These are phyloP conservation scores for Suillus cothurnatus DNA, from an alignment of 768 basidiomycete genomes.

Conservation along the genomic window DNA sequence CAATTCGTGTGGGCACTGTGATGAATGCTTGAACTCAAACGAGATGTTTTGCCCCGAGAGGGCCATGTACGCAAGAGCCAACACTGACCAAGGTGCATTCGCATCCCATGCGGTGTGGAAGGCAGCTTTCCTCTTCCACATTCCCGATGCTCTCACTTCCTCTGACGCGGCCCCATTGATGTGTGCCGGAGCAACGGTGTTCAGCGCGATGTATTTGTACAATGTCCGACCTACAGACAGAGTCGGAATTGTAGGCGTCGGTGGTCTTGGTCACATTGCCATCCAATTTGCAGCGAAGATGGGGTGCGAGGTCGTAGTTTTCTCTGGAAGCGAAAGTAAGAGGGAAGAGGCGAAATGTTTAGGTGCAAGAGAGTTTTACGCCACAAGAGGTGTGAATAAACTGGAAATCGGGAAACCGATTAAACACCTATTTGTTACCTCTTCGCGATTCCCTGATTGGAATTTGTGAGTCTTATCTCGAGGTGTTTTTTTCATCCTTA, in stretches of 20 bases:
- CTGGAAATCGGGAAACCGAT: constrained; percentile 31
- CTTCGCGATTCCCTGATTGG: constrained; percentile 33
- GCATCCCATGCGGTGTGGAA: constrained; percentile 39
- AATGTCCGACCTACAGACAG: constrained; percentile 33
- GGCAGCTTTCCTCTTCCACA: constrained; percentile 35
- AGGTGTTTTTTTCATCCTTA: background rate
- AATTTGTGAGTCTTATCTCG: constrained; percentile 25
- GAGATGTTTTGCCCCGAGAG: constrained; percentile 30
- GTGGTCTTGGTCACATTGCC: constrained; percentile 41
- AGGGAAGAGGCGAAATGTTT: constrained; percentile 33
- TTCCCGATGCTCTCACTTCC: constrained; percentile 34
- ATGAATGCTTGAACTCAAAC: constrained; percentile 36
- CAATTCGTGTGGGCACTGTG: constrained; percentile 34
- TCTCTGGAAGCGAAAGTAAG: constrained; percentile 37
- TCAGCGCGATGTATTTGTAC: constrained; percentile 27
- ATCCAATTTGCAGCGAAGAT: constrained; percentile 43
- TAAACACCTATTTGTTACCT: constrained; percentile 35
- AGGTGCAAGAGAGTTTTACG: constrained; percentile 40
- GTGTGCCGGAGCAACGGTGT: constrained; percentile 40
- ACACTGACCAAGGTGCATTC: constrained; percentile 38
- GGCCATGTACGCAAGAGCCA: constrained; percentile 24
- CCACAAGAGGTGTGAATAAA: constrained; percentile 25
- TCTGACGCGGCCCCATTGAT: constrained; percentile 37
- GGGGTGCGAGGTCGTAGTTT: constrained; percentile 40
- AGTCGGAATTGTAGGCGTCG: constrained; percentile 37